Percentiles rank a stretch among this genome's conserved stretches.
Conservation (phyloP, 2,329 filamentous ascomycete genomes). For the Seiridium cupressi region DNA sequence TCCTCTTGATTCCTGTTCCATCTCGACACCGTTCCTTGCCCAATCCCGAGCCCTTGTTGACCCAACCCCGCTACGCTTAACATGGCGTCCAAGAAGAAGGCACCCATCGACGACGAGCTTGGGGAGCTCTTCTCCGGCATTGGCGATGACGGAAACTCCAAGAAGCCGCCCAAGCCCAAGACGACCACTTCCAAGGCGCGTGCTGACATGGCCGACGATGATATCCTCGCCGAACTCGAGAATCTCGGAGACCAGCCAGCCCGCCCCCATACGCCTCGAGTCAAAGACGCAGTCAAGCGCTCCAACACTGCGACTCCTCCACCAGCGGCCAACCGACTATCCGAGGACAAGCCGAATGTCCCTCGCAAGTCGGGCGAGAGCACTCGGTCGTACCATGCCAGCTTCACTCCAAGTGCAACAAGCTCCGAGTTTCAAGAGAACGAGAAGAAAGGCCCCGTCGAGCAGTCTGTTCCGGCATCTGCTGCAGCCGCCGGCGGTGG, state of each 20-base stretch:
- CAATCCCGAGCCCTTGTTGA: neutral
- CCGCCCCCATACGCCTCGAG: conserved; percentile 80
- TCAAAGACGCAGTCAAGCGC: conserved; percentile 54
- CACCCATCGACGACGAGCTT: conserved; percentile 59
- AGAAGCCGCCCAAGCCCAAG: conserved; percentile 49
- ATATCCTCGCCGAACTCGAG: conserved; percentile 86
- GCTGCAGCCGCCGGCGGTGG: conserved; percentile 23
- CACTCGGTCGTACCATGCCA: conserved; percentile 66
- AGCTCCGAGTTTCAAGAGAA: conserved; percentile 59
- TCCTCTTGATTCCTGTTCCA: neutral
- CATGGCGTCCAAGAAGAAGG: conserved; percentile 61
- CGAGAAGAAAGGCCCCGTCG: conserved; percentile 49
- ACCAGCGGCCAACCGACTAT: conserved; percentile 47
- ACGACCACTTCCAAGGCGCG: conserved; percentile 47
- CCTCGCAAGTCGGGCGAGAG: conserved; percentile 77
- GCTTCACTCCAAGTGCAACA: conserved; percentile 67
- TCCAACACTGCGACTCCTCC: conserved; percentile 48
- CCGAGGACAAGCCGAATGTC: conserved; percentile 59
- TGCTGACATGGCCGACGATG: conserved; percentile 62
- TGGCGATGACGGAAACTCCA: conserved; percentile 47
- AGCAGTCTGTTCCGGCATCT: conserved; percentile 32
- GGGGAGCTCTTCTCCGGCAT: conserved; percentile 66
- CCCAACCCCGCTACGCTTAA: conserved; percentile 14
- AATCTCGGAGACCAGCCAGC: conserved; percentile 72
- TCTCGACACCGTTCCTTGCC: neutral